Evolutionary conservation across 495 filamentous ascomycete species (phyloP), one percentile per base, ranked within the genome.

Genomic region (Penicillium atrosanguineum): DNA sequence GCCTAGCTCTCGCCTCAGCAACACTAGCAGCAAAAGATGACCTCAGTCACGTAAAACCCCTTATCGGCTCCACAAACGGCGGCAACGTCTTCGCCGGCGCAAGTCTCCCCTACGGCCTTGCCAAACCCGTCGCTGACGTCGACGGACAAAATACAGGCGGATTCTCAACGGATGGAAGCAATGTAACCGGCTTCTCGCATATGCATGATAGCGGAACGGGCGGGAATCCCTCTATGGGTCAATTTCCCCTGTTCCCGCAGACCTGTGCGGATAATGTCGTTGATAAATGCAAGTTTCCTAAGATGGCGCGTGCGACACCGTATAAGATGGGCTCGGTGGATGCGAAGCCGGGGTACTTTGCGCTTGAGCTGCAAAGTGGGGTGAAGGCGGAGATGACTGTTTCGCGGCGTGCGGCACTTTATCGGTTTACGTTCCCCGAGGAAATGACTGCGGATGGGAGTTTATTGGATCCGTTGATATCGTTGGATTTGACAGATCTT

Each of bases 51-150:
- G 64, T 83, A 8, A 67, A 83, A 48, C 80, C 79, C 9, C 69
- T 83, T 25, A 82, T 83, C 52, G 80, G 80, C 15, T 78, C 78
- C 56, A 77, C 63, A 25, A 78, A 77, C 55, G 80, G 81, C 25
- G 84, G 85, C 50, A 72, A 89, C 74, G 85, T 90, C 38, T 90
- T 90, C 52, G 70, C 86, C 3, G 87, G 87, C 11, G 87, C 87
- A 12, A 87, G 85, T n/a, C 65, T 89, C 14, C 87, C 87, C 0
- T 90, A 86, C 56, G 85, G 77, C 64, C 84, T 90, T 72, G 86
- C 85, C 23, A 90, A 91, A 64, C 84, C 87, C 19, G 85, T 87
- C 15, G 82, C 87, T 21, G 87, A 90, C 60, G 85, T 83, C 28
- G 79, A 79, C 47, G 81, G 79, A 42, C 77, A 80, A 44, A 87